These are phyloP conservation scores for Cercospora berteroae DNA, from an alignment of 2,329 filamentous ascomycete genomes.

Conservation along the genomic window DNA sequence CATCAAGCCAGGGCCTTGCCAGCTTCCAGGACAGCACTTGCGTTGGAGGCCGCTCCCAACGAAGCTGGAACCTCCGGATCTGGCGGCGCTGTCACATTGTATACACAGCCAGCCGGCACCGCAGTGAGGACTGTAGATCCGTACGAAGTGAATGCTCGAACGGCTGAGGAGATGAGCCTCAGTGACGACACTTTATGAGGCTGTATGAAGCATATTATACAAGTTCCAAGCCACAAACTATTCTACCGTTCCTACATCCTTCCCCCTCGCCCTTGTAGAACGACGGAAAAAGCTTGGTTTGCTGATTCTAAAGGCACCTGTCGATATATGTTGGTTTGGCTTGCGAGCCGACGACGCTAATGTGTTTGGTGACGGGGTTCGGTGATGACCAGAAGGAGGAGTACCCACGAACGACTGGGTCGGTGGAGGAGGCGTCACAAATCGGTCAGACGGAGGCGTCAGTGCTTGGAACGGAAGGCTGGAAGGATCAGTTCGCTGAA, in stretches of 20 bases:
- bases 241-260: background rate
- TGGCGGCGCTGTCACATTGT: background rate
- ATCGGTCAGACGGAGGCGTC: background rate
- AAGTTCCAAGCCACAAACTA: background rate
- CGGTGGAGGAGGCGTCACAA: background rate
- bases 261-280: background rate
- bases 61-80: background rate
- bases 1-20: background rate
- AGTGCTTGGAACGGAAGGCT: background rate
- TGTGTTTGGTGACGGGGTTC: background rate
- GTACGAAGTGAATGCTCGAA: background rate
- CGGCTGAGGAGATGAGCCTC: background rate
- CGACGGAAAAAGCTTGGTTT: background rate
- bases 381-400: background rate
- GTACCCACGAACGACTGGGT: background rate
- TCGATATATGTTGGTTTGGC: background rate
- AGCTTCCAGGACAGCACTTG: background rate
- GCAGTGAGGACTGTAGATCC: background rate
- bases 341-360: background rate
- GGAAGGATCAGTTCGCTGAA: background rate
- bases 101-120: background rate
- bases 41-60: background rate
- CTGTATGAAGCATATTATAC: background rate
- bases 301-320: background rate
- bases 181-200: background rate